Percentiles rank a stretch among this genome's conserved stretches.
Conservation (phyloP, 2,329 filamentous ascomycete species). For the Botrytis fragariae region DNA sequence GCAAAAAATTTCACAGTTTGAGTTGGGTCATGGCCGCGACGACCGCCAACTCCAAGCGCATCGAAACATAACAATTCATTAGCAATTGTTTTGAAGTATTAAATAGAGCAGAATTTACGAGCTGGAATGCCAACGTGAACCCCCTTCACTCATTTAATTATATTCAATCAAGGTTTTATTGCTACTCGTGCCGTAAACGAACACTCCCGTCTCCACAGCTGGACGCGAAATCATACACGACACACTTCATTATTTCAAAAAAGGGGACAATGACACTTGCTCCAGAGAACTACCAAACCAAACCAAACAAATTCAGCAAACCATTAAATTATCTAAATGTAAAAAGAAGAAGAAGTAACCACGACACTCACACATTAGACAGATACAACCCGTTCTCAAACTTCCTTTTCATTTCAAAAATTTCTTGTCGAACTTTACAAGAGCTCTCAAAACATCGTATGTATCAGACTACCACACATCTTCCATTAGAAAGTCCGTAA, state of each 20-base stretch:
- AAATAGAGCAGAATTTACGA: background rate
- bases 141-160: background rate
- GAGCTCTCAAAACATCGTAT: rapidly evolving
- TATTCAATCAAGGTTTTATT: background rate
- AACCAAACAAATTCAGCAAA: background rate
- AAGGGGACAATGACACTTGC: background rate
- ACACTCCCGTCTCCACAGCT: background rate
- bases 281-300: background rate
- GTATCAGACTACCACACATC: rapidly evolving
- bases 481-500: background rate
- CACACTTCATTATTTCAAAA: background rate
- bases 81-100: background rate
- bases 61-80: background rate
- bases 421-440: background rate
- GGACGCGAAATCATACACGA: background rate
- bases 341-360: background rate
- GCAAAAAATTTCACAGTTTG: background rate
- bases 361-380: background rate
- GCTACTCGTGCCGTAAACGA: background rate
- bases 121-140: background rate
- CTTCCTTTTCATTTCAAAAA: background rate
- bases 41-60: background rate
- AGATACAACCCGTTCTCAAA: background rate
- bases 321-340: background rate
- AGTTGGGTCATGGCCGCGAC: background rate